Conservation (phyloP, 108 stramenopile species). For the Aurantiochytrium sp. region DNA sequence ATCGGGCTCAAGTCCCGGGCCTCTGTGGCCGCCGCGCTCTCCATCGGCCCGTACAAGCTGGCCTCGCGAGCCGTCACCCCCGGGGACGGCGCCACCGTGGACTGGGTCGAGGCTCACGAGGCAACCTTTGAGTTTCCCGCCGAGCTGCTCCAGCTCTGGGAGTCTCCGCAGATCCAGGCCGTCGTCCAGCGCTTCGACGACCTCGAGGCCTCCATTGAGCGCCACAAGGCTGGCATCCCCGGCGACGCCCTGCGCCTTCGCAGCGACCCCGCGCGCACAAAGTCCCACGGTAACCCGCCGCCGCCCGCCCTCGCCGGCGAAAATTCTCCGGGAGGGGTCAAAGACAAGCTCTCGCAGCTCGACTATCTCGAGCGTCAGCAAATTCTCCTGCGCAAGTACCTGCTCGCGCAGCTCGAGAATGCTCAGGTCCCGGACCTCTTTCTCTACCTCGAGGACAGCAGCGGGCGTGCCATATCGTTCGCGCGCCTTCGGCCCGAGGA, state of each 20-base stretch:
- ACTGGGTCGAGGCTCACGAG: not conserved
- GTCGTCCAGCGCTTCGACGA: not conserved
- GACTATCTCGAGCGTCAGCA: not conserved
- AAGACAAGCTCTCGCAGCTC: not conserved
- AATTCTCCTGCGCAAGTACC: not conserved
- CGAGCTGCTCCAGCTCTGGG: not conserved
- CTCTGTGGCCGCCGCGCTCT: not conserved
- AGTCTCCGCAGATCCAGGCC: not conserved
- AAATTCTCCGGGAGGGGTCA: not conserved
- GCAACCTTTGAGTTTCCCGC: not conserved
- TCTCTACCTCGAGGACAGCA: conserved; percentile 37
- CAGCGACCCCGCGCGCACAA: not conserved
- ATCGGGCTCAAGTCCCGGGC: not conserved
- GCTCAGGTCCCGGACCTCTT: conserved; percentile 54
- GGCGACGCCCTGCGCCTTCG: not conserved
- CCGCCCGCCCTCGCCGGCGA: not conserved
- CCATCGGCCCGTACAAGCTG: conserved; percentile 1
- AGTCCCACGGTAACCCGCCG: not conserved
- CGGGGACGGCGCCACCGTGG: not conserved
- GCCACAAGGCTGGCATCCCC: not conserved
- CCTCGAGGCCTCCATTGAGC: not conserved
- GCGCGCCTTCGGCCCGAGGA: conserved; percentile 29
- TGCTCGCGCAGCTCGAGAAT: not conserved
- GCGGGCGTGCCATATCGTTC: not conserved
- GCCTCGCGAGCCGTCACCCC: not conserved